Base-by-base conservation (phyloP, 2,329 filamentous ascomycete genomes). In the Xylaria hypoxylon region DNA sequence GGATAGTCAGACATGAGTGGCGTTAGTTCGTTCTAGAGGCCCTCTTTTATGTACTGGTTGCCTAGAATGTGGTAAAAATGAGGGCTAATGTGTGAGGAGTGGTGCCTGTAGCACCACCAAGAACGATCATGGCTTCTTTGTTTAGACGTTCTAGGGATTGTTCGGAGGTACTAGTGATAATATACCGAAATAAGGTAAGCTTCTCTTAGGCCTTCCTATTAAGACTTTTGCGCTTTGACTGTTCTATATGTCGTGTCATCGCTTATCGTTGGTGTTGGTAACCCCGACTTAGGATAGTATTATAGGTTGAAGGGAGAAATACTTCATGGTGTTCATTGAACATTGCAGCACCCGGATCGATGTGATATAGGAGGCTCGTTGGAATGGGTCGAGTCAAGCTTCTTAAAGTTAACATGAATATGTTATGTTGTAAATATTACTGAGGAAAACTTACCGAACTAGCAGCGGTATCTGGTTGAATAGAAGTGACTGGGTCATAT, bases 41-140 rank as follows among this genome's bases (percentile, higher is more conserved):
- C 35, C 15, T 44, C 17, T 6, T 33, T 38, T 31, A 24, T 40
- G 6, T 33, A 11, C 17, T 22, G 35, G 3, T 40, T 31, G 22
- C 24, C 40, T 6, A 44, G n/a, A 10, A 24, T 44, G 5, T 42
- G 15, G 33, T 52, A 60, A 7, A 31, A 1, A 24, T 60, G 19
- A 51, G 35, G 24, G 24, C 2, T 6, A 60, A 42, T 2, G 35
- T 8, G 33, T 33, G n/a, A 1, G 42, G 19, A 2, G 26, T 47
- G 55, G 40, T 35, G 11, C n/a, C 42, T 6, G 40, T 47, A 33
- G 28, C 42, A 15, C 26, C 26, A 4, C 13, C 24, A 15, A 45
- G 44, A 35, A 61, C 26, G 8, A 45, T 10, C 35, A 59, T 53
- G 11, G 38, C 13, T 26, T 61, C 47, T n/a, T 48, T 40, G 15